Conservation (phyloP, 73 alveolate species). For the Blepharisma japonicum region DNA sequence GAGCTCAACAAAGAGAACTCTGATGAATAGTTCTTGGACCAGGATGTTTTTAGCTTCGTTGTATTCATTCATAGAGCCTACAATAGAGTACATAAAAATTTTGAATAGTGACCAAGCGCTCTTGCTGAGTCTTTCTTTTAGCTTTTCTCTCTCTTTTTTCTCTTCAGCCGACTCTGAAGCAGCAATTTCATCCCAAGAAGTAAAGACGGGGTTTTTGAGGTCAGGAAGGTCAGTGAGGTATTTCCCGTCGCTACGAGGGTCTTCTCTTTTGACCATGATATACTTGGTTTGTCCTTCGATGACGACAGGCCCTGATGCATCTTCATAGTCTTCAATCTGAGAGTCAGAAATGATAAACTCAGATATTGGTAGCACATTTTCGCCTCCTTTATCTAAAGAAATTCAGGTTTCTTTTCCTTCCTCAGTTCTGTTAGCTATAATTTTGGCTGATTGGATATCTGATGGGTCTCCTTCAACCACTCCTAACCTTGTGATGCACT, state of each 20-base stretch:
- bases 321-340: neutral
- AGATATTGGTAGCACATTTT: neutral
- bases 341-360: neutral
- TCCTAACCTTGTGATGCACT: neutral
- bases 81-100: slow-evolving; percentile 3
- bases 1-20: neutral
- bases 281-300: neutral
- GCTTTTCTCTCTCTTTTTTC: slow-evolving; percentile 8
- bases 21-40: slow-evolving; percentile 1
- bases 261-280: neutral
- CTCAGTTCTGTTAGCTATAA: too few relatives aligned
- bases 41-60: neutral
- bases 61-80: slow-evolving; percentile 1
- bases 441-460: neutral
- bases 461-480: neutral
- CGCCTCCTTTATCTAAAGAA: neutral
- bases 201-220: neutral
- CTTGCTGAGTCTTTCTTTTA: neutral
- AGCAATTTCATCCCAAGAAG: neutral
- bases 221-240: neutral
- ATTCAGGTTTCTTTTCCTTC: too few relatives aligned
- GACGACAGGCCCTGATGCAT: neutral
- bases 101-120: slow-evolving; percentile 24
- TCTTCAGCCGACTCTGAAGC: neutral
- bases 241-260: neutral